Evolutionary conservation across 441 rosid genomes (phyloP).

Genomic region (Flueggea neowawraea): DNA sequence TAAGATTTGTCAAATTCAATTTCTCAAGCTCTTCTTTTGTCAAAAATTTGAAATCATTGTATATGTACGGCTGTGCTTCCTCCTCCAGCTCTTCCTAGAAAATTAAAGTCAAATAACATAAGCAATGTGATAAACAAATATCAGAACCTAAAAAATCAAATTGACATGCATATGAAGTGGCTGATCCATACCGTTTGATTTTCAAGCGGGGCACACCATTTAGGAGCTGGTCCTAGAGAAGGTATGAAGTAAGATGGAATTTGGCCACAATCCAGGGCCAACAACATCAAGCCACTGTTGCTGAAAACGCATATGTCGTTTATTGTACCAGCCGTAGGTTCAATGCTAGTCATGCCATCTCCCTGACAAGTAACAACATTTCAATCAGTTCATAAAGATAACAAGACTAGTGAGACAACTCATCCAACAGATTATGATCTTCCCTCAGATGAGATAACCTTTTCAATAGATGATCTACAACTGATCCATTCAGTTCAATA

Average conservation of each 20-base stretch:
- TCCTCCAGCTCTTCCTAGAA: slow-evolving; percentile 95
- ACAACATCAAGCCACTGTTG: slow-evolving; percentile 76
- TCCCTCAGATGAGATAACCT: no score
- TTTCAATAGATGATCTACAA: no score
- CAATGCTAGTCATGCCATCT: slow-evolving; percentile 87
- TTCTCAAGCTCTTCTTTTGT: slow-evolving; percentile 82
- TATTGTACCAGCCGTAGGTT: slow-evolving; percentile 81
- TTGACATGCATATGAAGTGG: slow-evolving; percentile 1
- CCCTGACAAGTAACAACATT: slow-evolving; percentile 42
- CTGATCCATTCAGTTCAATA: no score
- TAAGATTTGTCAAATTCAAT: slow-evolving; percentile 70
- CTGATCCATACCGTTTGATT: slow-evolving; percentile 59
- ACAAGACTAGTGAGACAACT: no score
- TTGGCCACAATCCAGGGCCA: slow-evolving; percentile 81
- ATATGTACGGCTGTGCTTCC: slow-evolving; percentile 69
- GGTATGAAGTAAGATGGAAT: slow-evolving; percentile 91
- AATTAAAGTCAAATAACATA: slow-evolving; percentile 9
- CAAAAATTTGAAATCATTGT: slow-evolving; percentile 84
- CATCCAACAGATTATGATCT: no score
- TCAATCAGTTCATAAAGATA: not conserved
- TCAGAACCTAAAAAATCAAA: slow-evolving; percentile 7
- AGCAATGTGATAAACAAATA: slow-evolving; percentile 2
- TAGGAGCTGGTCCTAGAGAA: slow-evolving; percentile 92
- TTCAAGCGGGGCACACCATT: slow-evolving; percentile 84
- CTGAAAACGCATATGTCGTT: slow-evolving; percentile 83